Evolutionary conservation across 2,329 filamentous ascomycete genomes (phyloP), one percentile per base, ranked within the genome.

Genomic region (Ceratocystis cubensis): DNA sequence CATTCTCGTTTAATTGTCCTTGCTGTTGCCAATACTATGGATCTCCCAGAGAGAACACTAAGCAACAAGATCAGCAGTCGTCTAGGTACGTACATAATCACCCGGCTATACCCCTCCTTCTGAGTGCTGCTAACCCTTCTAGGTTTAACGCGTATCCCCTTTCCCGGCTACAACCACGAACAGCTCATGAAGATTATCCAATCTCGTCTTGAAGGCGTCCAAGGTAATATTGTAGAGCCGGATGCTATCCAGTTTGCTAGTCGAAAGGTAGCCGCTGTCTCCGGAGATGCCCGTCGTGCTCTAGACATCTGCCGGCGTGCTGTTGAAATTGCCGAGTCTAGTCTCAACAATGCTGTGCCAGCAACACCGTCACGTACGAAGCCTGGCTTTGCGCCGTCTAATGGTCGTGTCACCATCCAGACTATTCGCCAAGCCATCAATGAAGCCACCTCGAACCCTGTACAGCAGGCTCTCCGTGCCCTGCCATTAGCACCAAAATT

Each of bases 41-140:
- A 99, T 77, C 78, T 99, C 67, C 94, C 94, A 0, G 94, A 99
- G 76, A 83, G 94, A 73, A 99, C 94, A 0, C 80, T 99, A 46
- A 96, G 91, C 76, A 99, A 99, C 79, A 99, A 99, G 76, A 99
- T 99, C 75, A 96, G 91, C 74, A 96, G 91, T 75, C 86, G 94
- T 71, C 78, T 94, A 45, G 89, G 79, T 78, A 72, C 44, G 76
- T 76, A 70, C 67, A 66, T 61, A 5, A 10, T 22, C 28, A 10
- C 56, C 3, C 6, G 7, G 33, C 3, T 6, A 30, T n/a, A 5
- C 28, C 3, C 25, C 3, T 56, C 20, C 61, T n/a, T 53, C 10
- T 28, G n/a, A 20, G 1, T 25, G 20, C 20, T 22, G 48, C 7
- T 13, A 6, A 37, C 33, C 50, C 59, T 1, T 22, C 22, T 28